These are phyloP conservation scores for Rhodocollybia butyracea DNA, from an alignment of 768 basidiomycete genomes.

Conservation along the genomic window DNA sequence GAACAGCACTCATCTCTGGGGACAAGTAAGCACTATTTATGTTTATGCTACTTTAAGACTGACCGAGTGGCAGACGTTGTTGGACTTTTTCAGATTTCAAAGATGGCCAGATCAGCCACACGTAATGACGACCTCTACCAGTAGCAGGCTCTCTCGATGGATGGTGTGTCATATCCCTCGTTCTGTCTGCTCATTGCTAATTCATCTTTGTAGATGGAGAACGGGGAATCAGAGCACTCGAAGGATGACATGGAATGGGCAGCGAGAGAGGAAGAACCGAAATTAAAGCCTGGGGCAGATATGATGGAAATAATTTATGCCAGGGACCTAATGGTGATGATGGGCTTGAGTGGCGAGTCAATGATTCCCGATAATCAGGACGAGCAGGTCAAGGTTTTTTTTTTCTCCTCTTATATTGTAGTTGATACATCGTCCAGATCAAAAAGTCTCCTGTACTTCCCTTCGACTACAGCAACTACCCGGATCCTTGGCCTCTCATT, in stretches of 20 bases:
- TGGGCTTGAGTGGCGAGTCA: background rate
- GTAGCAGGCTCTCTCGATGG: conserved; percentile 33
- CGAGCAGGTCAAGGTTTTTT: background rate
- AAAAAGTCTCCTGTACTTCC: background rate
- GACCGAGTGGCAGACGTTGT: too few species aligned
- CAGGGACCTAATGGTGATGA: conserved; percentile 11
- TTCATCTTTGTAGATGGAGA: background rate
- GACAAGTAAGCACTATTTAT: too few species aligned
- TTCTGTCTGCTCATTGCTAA: too few species aligned
- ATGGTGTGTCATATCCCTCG: conserved; percentile 29
- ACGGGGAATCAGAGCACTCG: conserved; percentile 26
- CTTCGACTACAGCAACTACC: conserved; percentile 33
- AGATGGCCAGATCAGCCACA: conserved; percentile 17
- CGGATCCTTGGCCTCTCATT: conserved; percentile 35
- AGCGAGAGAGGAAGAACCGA: conserved; percentile 32
- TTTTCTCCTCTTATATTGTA: conserved; percentile 10
- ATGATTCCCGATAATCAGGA: background rate
- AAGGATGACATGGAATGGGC: conserved; percentile 29
- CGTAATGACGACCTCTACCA: conserved; percentile 23
- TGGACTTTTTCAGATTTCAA: conserved; percentile 36
- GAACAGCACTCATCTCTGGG: conserved; percentile 35
- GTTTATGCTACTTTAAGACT: too few species aligned
- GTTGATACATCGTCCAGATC: conserved; percentile 6
- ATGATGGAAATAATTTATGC: conserved; percentile 21
- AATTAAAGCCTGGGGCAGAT: conserved; percentile 24